phyloP scores from a whole-genome alignment of 805 yeast genomes.

The Pichia occidentalis region DNA sequence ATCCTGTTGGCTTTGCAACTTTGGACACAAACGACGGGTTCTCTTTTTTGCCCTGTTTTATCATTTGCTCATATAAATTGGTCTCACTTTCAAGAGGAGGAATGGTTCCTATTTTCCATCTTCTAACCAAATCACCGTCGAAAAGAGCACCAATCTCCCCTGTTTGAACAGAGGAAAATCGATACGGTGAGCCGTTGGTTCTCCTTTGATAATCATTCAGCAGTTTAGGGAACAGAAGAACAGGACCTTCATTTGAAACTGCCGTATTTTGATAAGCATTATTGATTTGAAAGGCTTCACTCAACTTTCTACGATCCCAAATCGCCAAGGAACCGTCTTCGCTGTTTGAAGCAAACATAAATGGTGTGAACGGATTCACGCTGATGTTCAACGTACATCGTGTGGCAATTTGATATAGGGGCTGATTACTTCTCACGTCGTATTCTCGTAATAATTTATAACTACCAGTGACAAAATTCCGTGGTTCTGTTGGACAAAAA shows the following conservation, averaged over 20 bases:
- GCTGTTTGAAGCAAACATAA: conserved; percentile 65
- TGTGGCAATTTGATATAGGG: conserved; percentile 69
- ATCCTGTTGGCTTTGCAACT: conserved; percentile 35
- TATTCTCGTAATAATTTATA: conserved; percentile 72
- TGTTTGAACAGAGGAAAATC: conserved; percentile 56
- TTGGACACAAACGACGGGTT: conserved; percentile 13
- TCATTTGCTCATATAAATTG: conserved; percentile 18
- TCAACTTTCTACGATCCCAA: conserved; percentile 69
- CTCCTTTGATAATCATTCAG: conserved; percentile 54
- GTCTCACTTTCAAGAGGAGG: conserved; percentile 32
- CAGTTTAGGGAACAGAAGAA: conserved; percentile 50
- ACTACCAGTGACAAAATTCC: conserved; percentile 61
- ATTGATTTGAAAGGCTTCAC: conserved; percentile 15
- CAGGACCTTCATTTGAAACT: conserved; percentile 42
- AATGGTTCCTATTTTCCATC: conserved; percentile 70
- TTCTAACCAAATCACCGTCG: conserved; percentile 66
- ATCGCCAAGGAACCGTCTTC: conserved; percentile 82
- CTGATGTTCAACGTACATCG: conserved; percentile 62
- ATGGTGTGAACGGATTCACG: conserved; percentile 60
- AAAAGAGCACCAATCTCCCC: conserved; percentile 78
- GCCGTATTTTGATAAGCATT: conserved; percentile 11
- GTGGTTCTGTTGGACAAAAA: conserved; percentile 55
- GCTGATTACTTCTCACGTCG: conserved; percentile 61
- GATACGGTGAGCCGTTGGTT: conserved; percentile 55
- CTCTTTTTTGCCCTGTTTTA: conserved; percentile 17